Percentiles rank a stretch among this genome's conserved stretches.
Evolutionary conservation across 1,284 basidiomycete species (phyloP).

Genomic region (Phlebopus sp.): DNA sequence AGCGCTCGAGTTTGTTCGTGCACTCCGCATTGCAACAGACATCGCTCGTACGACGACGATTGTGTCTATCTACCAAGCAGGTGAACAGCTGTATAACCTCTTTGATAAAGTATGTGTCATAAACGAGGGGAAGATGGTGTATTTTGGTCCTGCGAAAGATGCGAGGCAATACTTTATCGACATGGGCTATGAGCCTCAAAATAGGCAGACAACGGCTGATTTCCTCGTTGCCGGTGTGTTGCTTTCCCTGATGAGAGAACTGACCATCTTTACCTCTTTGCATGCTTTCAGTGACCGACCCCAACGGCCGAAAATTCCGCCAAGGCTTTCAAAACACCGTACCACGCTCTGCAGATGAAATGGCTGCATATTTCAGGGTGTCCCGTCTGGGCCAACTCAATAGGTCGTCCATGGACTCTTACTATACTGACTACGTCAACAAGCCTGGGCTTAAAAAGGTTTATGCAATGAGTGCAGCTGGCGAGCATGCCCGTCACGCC

Average conservation of each 20-base stretch:
- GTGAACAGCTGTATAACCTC: constrained; percentile 45
- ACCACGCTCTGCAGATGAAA: constrained; percentile 32
- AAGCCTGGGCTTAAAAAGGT: constrained; percentile 33
- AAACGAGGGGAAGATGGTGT: constrained; percentile 67
- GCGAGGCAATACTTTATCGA: constrained; percentile 63
- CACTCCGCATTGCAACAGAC: constrained; percentile 58
- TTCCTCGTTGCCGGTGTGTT: constrained; percentile 44
- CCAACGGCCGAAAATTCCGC: constrained; percentile 50
- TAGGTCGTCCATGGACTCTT: constrained; percentile 32
- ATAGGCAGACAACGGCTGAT: constrained; percentile 61
- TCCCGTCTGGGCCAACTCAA: constrained; percentile 27
- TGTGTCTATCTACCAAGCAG: constrained; percentile 67
- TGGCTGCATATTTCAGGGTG: constrained; percentile 55
- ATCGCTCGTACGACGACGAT: constrained; percentile 49
- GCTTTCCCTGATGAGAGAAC: not conserved
- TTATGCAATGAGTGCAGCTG: constrained; percentile 47
- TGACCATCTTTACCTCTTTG: not conserved
- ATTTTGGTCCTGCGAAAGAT: constrained; percentile 57
- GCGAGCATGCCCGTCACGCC: constrained; percentile 47
- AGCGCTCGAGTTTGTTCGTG: constrained; percentile 59
- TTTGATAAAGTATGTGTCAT: constrained; percentile 70
- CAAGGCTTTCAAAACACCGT: constrained; percentile 50
- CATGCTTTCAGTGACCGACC: constrained; percentile 43
- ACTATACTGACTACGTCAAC: constrained; percentile 33
- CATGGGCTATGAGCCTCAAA: constrained; percentile 60